These are phyloP conservation scores for Penicillium cosmopolitanum DNA, from an alignment of 495 filamentous ascomycete species.

Conservation along the genomic window DNA sequence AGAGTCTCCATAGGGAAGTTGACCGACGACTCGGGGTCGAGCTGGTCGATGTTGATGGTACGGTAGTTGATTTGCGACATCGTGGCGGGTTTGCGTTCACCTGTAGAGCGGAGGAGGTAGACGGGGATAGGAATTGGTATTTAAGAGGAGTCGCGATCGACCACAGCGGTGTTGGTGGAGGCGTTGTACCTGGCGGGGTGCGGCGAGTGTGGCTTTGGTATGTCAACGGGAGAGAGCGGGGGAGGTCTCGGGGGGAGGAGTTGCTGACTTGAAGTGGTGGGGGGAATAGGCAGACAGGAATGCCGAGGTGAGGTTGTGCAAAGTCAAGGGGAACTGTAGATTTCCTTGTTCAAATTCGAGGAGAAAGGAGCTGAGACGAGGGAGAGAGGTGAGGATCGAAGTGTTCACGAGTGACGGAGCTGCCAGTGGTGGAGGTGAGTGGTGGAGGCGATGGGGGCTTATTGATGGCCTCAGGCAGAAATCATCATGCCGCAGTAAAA, in stretches of 20 bases:
- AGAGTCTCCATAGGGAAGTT: conserved; percentile 87
- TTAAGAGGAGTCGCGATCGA: background rate
- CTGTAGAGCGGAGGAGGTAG: background rate
- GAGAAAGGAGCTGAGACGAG: background rate
- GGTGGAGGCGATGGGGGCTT: conserved; percentile 7
- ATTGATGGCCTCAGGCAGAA: conserved; percentile 31
- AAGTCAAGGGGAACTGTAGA: background rate
- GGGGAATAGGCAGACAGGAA: background rate
- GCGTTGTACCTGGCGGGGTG: conserved; percentile 8
- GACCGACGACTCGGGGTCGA: conserved; percentile 81
- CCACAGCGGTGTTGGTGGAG: background rate
- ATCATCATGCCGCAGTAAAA: background rate
- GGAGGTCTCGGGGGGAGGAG: conserved; percentile 3
- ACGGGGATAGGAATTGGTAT: background rate
- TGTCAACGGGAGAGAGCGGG: conserved; percentile 21
- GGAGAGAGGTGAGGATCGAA: background rate
- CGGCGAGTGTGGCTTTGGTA: conserved; percentile 17
- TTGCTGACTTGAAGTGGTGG: conserved; percentile 4
- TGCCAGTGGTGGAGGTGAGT: conserved; percentile 23
- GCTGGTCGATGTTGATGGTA: conserved; percentile 90
- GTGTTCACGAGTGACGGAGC: conserved; percentile 14
- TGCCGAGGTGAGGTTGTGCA: background rate
- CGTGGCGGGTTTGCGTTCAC: conserved; percentile 20
- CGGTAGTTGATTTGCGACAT: conserved; percentile 77
- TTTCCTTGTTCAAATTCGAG: background rate